A percentile compares a stretch with the other conserved stretches of the same genome.
These are phyloP conservation scores for Sarcocystis neurona DNA, from an alignment of 169 alveolate species.

Conservation along the genomic window DNA sequence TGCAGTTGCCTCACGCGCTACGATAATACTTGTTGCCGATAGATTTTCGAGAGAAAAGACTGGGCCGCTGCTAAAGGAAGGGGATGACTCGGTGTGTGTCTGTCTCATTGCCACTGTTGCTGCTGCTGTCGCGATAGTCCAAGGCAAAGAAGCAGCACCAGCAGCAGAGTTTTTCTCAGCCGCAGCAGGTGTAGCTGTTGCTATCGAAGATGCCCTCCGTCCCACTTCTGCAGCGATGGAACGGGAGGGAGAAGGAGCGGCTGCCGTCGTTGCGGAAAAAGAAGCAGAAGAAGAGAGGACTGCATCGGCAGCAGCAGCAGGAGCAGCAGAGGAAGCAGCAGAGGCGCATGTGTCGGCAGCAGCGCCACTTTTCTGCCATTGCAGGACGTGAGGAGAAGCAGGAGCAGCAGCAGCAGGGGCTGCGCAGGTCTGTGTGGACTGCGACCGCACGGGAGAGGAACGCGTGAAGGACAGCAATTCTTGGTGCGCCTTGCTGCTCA, in stretches of 20 bases:
- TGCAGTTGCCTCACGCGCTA: neutral
- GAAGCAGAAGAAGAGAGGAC: neutral
- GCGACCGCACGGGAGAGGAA: too few species aligned
- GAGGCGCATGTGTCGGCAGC: too few species aligned
- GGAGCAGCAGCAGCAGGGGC: too few species aligned
- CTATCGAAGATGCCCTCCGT: neutral
- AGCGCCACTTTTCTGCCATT: too few species aligned
- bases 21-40: neutral
- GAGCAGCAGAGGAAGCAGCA: slow-evolving; percentile 1
- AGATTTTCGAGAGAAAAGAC: too few species aligned
- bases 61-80: neutral
- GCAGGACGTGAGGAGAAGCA: too few species aligned
- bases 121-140: neutral
- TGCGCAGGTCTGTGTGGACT: too few species aligned
- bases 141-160: neutral
- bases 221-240: neutral
- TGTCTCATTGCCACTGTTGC: neutral
- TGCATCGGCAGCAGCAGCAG: slow-evolving; percentile 36
- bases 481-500: too few species aligned
- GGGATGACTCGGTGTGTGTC: neutral
- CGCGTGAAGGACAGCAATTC: too few species aligned
- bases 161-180: neutral
- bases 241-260: neutral
- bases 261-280: neutral
- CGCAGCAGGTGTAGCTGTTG: too few species aligned